A percentile compares a stretch with the other conserved stretches of the same genome.
Evolutionary conservation across 805 yeast species (phyloP).

Genomic region (Hyphopichia homilentoma): DNA sequence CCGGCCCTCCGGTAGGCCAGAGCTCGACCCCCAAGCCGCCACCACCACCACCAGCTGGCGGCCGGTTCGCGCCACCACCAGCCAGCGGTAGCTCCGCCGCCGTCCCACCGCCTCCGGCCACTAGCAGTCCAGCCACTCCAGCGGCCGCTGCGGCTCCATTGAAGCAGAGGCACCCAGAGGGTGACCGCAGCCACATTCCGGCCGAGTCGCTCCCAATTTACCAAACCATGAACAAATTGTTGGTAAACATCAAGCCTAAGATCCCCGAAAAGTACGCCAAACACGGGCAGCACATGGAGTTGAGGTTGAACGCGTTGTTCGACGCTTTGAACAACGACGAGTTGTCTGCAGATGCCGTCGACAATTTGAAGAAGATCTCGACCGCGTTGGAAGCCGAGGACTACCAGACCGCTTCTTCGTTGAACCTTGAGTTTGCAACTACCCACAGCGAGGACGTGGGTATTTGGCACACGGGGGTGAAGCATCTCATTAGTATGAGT

Average conservation of each 20-base stretch:
- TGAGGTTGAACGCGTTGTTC: constrained; percentile 71
- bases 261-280: constrained; percentile 71
- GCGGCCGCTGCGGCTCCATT: constrained; percentile 17
- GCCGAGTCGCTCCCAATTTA: constrained; percentile 55
- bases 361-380: constrained; percentile 49
- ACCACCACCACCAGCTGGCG: constrained; percentile 23
- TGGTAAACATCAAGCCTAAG: constrained; percentile 62
- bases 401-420: constrained; percentile 53
- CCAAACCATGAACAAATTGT: constrained; percentile 49
- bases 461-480: constrained; percentile 90
- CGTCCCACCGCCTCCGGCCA: too few species aligned
- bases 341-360: constrained; percentile 52
- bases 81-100: constrained; percentile 30
- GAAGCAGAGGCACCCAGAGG: constrained; percentile 45
- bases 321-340: constrained; percentile 76
- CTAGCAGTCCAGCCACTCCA: constrained; percentile 19
- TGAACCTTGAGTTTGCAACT: constrained; percentile 58
- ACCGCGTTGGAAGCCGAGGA: constrained; percentile 50
- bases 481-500: constrained; percentile 76
- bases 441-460: constrained; percentile 72
- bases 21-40: constrained; percentile 11
- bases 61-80: constrained; percentile 20
- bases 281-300: constrained; percentile 77
- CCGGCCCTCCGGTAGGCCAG: constrained; percentile 8
- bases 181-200: constrained; percentile 69